phyloP scores from a whole-genome alignment of 768 basidiomycete genomes.

The Vararia minispora region DNA sequence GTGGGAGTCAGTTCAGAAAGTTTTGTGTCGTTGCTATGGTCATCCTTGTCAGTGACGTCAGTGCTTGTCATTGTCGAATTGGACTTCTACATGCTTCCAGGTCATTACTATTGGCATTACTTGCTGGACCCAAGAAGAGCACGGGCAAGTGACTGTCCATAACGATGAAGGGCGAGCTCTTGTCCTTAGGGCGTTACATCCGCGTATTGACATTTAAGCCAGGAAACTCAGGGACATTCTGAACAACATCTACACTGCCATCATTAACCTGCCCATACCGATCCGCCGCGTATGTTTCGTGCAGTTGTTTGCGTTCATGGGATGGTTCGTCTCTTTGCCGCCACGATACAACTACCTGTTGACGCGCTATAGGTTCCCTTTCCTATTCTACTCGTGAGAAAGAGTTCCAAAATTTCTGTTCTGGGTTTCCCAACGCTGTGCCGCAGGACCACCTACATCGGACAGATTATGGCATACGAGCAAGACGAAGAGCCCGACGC shows the following conservation, averaged over 20 bases:
- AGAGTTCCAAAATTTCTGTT: not conserved
- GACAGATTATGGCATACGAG: slow-evolving; percentile 87
- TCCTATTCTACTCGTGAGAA: slow-evolving; percentile 80
- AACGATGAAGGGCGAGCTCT: slow-evolving; percentile 23
- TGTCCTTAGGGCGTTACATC: not conserved
- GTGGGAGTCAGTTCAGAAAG: slow-evolving; percentile 92
- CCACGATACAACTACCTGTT: slow-evolving; percentile 2
- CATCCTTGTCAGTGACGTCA: no score
- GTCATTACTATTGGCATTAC: slow-evolving; percentile 79
- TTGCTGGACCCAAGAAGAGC: slow-evolving; percentile 76
- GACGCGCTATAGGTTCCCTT: slow-evolving; percentile 64
- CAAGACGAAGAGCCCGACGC: slow-evolving; percentile 60
- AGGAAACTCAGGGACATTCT: slow-evolving; percentile 66
- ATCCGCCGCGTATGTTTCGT: slow-evolving; percentile 87
- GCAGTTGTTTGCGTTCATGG: slow-evolving; percentile 94
- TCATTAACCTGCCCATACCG: slow-evolving; percentile 68
- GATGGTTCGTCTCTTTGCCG: slow-evolving; percentile 46
- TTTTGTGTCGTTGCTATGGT: slow-evolving; percentile 82
- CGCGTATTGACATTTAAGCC: slow-evolving; percentile 7
- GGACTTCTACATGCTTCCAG: no score
- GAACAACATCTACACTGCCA: slow-evolving; percentile 63
- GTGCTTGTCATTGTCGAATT: no score
- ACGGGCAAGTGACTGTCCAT: slow-evolving; percentile 40
- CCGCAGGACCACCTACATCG: slow-evolving; percentile 80
- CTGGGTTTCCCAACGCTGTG: slow-evolving; percentile 3